These are phyloP conservation scores for Kwoniella europaea DNA, from an alignment of 768 basidiomycete genomes.

Conservation along the genomic window DNA sequence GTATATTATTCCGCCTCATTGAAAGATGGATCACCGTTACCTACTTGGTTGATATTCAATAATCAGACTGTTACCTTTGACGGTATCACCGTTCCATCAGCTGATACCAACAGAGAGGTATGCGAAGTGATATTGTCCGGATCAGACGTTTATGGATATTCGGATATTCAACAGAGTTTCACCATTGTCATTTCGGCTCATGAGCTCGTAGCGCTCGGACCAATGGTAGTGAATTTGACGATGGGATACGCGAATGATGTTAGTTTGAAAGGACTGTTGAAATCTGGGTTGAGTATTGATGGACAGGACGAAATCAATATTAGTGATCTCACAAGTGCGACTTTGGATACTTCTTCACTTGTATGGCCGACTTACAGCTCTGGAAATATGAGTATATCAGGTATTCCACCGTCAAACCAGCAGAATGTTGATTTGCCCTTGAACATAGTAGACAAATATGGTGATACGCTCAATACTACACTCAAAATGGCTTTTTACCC, in stretches of 20 bases:
- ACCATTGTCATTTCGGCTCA: constrained; percentile 70
- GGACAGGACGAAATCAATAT: constrained; percentile 71
- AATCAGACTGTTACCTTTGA: constrained; percentile 71
- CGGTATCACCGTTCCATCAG: constrained; percentile 66
- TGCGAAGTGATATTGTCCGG: constrained; percentile 69
- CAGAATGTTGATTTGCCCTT: constrained; percentile 64
- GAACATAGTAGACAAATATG: constrained; percentile 62
- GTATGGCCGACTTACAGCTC: constrained; percentile 63
- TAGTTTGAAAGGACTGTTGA: constrained; percentile 60
- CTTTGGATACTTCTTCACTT: constrained; percentile 17
- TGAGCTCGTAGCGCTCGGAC: constrained; percentile 64
- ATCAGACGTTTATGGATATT: constrained; percentile 75
- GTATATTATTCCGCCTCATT: constrained; percentile 71
- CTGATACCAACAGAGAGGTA: constrained; percentile 59
- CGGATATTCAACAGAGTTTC: constrained; percentile 67
- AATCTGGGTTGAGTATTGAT: constrained; percentile 63
- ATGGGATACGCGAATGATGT: constrained; percentile 60
- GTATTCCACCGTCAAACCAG: constrained; percentile 63
- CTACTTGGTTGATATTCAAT: constrained; percentile 77
- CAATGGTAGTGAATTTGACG: constrained; percentile 76
- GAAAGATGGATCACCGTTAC: constrained; percentile 72
- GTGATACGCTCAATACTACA: constrained; percentile 68
- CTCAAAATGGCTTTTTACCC: constrained; percentile 72
- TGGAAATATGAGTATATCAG: constrained; percentile 66
- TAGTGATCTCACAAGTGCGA: constrained; percentile 57